Base-by-base conservation (phyloP, 768 basidiomycete species). In the Mycena haematopus region DNA sequence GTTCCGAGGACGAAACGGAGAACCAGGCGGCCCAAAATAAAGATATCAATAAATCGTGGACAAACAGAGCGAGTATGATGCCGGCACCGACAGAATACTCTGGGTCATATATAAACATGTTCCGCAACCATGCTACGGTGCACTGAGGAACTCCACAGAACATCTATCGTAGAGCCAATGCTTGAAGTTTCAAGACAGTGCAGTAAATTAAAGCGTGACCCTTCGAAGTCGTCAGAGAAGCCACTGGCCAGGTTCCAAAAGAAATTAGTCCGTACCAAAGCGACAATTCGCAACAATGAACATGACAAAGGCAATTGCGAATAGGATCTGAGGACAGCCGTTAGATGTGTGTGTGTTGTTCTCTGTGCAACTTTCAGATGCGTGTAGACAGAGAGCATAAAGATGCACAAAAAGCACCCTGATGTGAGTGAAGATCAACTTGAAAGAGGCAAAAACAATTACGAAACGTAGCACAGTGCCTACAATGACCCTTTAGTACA, bases 391-490 rank as follows among this genome's bases (percentile, higher is more conserved):
- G 47, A 42, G 33, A 58, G 14, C 3, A 44, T 35, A 11, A 60
- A 60, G 13, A 40, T 55, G 13, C 59, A 54, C 15, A 60, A 21
- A 15, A 60, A 47, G n/a, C 53, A 54, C 13, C 59, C 59, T 60
- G 13, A 7, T 27, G 19, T 13, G 31, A 13, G 17, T 14, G n/a
- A 22, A 17, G 10, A 8, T 19, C 13, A 11, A 7, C n/a, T n/a
- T n/a, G n/a, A n/a, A n/a, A n/a, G n/a, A 4, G 15, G 11, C 11
- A 19, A 2, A 7, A 11, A 2, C 14, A 14, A 29, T 3, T 29
- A 31, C 59, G n/a, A 21, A 60, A 52, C 59, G 47, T 60, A 60
- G n/a, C 59, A 60, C 5, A 54, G 14, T 47, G 59, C 46, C 59
- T 60, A 8, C 7, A 7, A 46, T 6, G 10, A 9, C 38, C 1